These are phyloP conservation scores for Noccaea bulbosa DNA, from an alignment of 345 rosid genomes.

Conservation along the genomic window DNA sequence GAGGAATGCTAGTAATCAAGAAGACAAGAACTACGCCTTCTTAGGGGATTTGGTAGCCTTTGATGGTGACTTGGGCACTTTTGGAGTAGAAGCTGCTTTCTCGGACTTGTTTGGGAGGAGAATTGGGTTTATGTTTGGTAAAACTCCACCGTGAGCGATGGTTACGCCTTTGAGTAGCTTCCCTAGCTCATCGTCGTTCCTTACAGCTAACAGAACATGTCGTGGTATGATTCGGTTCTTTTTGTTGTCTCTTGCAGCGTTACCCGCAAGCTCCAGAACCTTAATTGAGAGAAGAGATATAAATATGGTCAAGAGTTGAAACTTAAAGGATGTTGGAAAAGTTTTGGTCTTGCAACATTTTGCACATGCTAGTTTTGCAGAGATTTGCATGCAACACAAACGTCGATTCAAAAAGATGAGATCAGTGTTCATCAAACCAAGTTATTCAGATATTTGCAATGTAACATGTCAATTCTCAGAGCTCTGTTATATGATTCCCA, in stretches of 20 bases:
- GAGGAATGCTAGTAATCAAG: not conserved
- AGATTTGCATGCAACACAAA: not conserved
- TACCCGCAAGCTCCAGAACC: slow-evolving; percentile 78
- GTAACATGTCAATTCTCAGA: not conserved
- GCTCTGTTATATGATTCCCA: slow-evolving; percentile 1
- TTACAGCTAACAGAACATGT: slow-evolving; percentile 65
- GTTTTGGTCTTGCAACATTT: not conserved
- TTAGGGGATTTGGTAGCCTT: slow-evolving; percentile 75
- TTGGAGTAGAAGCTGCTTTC: slow-evolving; percentile 41
- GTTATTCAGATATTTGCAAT: not conserved
- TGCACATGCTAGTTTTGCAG: not conserved
- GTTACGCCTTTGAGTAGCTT: slow-evolving; percentile 70
- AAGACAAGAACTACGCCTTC: slow-evolving; percentile 51
- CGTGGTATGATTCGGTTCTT: slow-evolving; percentile 75
- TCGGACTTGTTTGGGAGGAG: slow-evolving; percentile 68
- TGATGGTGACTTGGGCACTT: slow-evolving; percentile 66
- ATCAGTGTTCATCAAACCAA: not conserved
- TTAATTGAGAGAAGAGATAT: not conserved
- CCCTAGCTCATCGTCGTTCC: slow-evolving; percentile 78
- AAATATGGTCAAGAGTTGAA: not conserved
- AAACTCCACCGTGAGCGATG: slow-evolving; percentile 80
- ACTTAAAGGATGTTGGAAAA: not conserved
- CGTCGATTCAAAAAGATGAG: not conserved
- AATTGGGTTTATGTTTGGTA: slow-evolving; percentile 73
- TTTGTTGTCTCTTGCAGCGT: slow-evolving; percentile 78